Conservation (phyloP, 2,329 filamentous ascomycete genomes). For the Alternaria ventricosa region DNA sequence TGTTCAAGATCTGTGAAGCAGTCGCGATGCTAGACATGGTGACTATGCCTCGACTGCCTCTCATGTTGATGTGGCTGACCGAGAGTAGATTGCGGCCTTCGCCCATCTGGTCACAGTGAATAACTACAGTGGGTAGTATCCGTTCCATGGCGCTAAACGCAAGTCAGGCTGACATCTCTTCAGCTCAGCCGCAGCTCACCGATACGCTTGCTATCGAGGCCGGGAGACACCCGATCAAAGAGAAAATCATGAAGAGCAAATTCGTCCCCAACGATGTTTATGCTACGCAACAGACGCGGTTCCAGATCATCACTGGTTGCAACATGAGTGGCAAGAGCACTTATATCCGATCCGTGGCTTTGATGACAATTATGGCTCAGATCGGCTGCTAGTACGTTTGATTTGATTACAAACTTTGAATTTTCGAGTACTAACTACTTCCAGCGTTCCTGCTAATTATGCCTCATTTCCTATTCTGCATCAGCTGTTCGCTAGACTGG, state of each 20-base stretch:
- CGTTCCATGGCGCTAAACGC: background rate
- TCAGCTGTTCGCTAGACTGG: conserved; percentile 86
- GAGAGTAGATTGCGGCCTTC: conserved; percentile 38
- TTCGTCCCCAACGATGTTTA: conserved; percentile 93
- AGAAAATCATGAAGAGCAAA: conserved; percentile 71
- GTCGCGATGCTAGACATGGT: conserved; percentile 90
- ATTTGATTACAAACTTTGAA: background rate
- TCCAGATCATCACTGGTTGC: conserved; percentile 92
- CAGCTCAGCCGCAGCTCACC: conserved; percentile 70
- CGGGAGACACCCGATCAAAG: conserved; percentile 79
- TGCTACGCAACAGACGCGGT: conserved; percentile 77
- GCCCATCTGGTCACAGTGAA: conserved; percentile 70
- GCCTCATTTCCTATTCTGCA: conserved; percentile 81
- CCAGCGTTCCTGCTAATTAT: conserved; percentile 76
- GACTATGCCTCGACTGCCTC: background rate
- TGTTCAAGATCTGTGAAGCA: conserved; percentile 87
- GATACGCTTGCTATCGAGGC: conserved; percentile 74
- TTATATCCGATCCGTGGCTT: conserved; percentile 83
- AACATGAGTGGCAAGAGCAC: conserved; percentile 98
- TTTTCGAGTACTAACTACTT: conserved; percentile 7
- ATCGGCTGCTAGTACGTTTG: conserved; percentile 73
- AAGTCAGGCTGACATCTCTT: conserved; percentile 8
- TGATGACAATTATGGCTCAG: conserved; percentile 92
- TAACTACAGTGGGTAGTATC: conserved; percentile 58
- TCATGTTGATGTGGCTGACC: conserved; percentile 5